phyloP scores from a whole-genome alignment of 352 stramenopile genomes.

The Detonula confervacea region DNA sequence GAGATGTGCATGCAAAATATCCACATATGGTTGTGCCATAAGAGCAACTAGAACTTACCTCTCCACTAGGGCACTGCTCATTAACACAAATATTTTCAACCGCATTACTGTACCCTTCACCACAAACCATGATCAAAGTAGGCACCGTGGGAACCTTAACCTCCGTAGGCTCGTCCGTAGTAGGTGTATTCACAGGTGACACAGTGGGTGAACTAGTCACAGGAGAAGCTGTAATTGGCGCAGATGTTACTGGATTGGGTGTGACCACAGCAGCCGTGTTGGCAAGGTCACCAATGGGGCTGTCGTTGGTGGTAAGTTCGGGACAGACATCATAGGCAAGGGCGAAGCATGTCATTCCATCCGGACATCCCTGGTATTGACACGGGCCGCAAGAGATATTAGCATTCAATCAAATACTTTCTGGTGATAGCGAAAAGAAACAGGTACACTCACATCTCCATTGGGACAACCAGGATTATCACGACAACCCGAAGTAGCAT shows the following conservation, averaged over 20 bases:
- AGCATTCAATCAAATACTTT: too few relatives aligned
- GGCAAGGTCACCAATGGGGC: background rate
- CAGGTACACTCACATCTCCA: background rate
- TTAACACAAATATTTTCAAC: conserved; percentile 3
- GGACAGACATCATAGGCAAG: background rate
- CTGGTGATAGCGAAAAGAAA: background rate
- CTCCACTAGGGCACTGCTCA: background rate
- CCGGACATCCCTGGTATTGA: background rate
- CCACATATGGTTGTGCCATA: too few relatives aligned
- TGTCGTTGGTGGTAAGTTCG: background rate
- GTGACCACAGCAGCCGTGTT: background rate
- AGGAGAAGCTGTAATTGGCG: too few relatives aligned
- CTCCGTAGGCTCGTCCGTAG: background rate
- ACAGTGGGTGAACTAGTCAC: too few relatives aligned
- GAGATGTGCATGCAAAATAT: too few relatives aligned
- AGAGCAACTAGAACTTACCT: conserved; percentile 2
- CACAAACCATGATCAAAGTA: background rate
- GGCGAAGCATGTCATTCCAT: background rate
- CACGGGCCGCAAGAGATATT: too few relatives aligned
- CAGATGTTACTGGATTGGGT: background rate
- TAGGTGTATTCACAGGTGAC: too few relatives aligned
- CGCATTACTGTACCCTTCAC: too few relatives aligned
- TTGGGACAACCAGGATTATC: background rate
- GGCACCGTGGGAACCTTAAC: background rate
- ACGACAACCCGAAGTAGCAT: background rate